A percentile compares a stretch with the other conserved stretches of the same genome.
Evolutionary conservation across 257 asterid genomes (phyloP).

Genomic region (Plectranthus barbatus): DNA sequence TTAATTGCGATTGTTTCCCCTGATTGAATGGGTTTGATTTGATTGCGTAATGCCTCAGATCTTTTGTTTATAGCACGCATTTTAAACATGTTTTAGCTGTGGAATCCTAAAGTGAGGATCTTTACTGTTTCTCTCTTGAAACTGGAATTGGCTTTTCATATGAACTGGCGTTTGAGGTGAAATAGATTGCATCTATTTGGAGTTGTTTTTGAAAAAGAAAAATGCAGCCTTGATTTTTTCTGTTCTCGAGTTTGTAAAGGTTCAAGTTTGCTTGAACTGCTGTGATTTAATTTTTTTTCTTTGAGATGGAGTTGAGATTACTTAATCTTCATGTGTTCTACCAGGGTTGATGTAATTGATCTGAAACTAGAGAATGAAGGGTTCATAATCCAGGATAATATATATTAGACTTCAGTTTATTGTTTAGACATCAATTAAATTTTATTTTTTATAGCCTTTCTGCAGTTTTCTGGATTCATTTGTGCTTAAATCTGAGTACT

Average conservation of each 20-base stretch:
- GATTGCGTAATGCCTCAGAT: slow-evolving; percentile 18
- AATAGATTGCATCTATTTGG: not conserved
- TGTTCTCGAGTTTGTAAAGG: not conserved
- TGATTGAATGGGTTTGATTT: slow-evolving; percentile 11
- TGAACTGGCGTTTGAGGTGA: not conserved
- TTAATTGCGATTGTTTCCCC: not conserved
- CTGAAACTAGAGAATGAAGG: not conserved
- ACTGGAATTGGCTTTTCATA: slow-evolving; percentile 11
- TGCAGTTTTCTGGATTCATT: slow-evolving; percentile 1
- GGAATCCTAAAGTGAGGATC: slow-evolving; percentile 1
- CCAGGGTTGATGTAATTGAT: not conserved
- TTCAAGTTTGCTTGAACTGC: not conserved
- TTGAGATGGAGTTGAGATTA: not conserved
- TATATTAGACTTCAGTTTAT: not conserved
- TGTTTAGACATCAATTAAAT: not conserved
- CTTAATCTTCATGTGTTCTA: not conserved
- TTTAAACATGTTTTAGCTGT: slow-evolving; percentile 10
- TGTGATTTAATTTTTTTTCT: not conserved
- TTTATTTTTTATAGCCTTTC: not conserved
- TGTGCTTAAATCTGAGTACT: not conserved
- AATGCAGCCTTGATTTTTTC: not conserved
- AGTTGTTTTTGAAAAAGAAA: not conserved
- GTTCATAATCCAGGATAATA: not conserved
- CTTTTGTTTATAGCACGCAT: slow-evolving; percentile 14
- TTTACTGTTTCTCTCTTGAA: not conserved